Base-by-base conservation (phyloP, 768 basidiomycete species). In the Psilocybe cyanescens region DNA sequence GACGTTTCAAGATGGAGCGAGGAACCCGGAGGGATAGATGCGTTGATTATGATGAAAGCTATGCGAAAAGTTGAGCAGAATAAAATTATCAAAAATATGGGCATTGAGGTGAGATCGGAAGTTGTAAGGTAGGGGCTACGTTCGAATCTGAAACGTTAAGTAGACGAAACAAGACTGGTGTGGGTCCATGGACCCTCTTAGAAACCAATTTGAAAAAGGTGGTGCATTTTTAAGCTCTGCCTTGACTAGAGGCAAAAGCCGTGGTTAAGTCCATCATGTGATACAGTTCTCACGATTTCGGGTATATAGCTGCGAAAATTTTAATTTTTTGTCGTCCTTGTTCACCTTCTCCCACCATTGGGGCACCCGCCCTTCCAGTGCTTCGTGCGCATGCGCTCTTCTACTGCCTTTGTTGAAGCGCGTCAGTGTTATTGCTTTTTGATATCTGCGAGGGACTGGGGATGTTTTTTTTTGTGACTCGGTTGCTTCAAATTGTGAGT, bases 401-500 rank as follows among this genome's bases (percentile, higher is more conserved):
- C 2, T 24, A 24, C 24, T 24, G 1, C 24, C 24, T 24, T 24
- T 24, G 24, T 24, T 24, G 24, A 24, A 24, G 24, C 24, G 24
- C 24, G 24, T 24, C 24, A 24, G 24, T 24, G 24, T 24, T 24
- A 24, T 24, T 24, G 24, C 24, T 5, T 14, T 14, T 16, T 41
- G 1, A n/a, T 35, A 8, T 14, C 1, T 16, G 28, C 17, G 3
- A 2, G 9, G 12, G 29, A 11, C 9, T 35, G 11, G 8, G 55
- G n/a, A n/a, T n/a, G 3, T 14, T 16, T 11, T 3, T 33, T 28
- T 14, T 6, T 46, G 2, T 1, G 24, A 24, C 24, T 24, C 24
- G 24, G 24, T 24, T 35, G 17, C 6, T 41, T 46, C 46, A 39
- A 29, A 58, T 48, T 35, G 69, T 71, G 65, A 69, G 70, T 66